Evolutionary conservation across 2,329 filamentous ascomycete genomes (phyloP).

Genomic region (Ascochyta koolunga): DNA sequence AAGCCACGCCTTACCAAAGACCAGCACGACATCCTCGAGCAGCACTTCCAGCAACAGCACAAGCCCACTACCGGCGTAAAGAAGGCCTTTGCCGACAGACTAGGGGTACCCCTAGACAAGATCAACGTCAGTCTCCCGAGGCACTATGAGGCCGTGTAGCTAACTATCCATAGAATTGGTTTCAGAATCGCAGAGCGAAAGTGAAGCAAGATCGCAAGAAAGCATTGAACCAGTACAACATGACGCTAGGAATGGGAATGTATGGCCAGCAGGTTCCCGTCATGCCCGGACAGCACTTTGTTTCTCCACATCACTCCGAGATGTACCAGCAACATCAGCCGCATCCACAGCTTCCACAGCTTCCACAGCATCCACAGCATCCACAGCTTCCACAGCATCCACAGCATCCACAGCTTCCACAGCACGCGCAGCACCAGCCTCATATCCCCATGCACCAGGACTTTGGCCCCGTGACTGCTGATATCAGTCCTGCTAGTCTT

Average conservation of each 20-base stretch:
- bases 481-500: slow-evolving; percentile 45
- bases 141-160: slow-evolving; percentile 13
- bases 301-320: slow-evolving; percentile 9
- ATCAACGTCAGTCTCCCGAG: slow-evolving; percentile 55
- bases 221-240: slow-evolving; percentile 46
- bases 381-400: not conserved
- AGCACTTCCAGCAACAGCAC: slow-evolving; percentile 55
- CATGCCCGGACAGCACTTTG: slow-evolving; percentile 25
- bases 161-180: slow-evolving; percentile 57
- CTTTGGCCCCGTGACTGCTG: slow-evolving; percentile 36
- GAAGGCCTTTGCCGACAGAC: slow-evolving; percentile 55
- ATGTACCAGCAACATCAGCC: slow-evolving; percentile 15
- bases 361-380: slow-evolving; percentile 4
- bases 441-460: slow-evolving; percentile 39
- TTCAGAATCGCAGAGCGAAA: slow-evolving; percentile 60
- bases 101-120: slow-evolving; percentile 59
- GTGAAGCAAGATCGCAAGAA: slow-evolving; percentile 61
- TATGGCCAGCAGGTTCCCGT: slow-evolving; percentile 30
- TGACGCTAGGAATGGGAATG: slow-evolving; percentile 38
- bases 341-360: slow-evolving; percentile 3
- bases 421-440: slow-evolving; percentile 27
- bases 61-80: slow-evolving; percentile 59
- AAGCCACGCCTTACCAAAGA: slow-evolving; percentile 60
- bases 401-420: slow-evolving; percentile 8
- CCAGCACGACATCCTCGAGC: slow-evolving; percentile 59